Base-by-base conservation (phyloP, 208 protist species). In the Trypanosoma mega region DNA sequence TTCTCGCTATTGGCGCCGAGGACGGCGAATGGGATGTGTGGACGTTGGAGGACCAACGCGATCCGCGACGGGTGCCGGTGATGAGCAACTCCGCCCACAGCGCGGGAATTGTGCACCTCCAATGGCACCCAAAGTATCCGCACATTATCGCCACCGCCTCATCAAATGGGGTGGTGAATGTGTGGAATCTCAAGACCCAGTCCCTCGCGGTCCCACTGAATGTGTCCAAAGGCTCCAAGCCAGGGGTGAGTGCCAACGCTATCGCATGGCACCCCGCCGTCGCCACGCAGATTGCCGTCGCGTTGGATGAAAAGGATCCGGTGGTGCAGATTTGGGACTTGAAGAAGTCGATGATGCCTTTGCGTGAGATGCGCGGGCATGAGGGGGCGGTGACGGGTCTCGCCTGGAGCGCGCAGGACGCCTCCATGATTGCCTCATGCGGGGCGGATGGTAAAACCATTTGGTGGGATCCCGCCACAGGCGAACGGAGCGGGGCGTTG, bases 281-380 rank as follows among this genome's bases (percentile, higher is more conserved):
- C 45, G 80, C 94, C 9, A 97, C 93, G 44, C 84, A 96, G 47
- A 71, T 99, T 20, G 79, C 95, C 7, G 92, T 97, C 18, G 97
- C 94, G 6, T 91, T 91, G 9, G 97, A 98, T 44, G 96, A 98
- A 57, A 59, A 64, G 1, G 61, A 74, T 48, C 96, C 97, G 47
- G 82, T 97, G 16, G 77, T 99, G 53, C 96, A 98, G 67, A 66
- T 98, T 41, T 99, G 98, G 98, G 97, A 99, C 73, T 72, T 99
- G 3, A 83, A 92, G 59, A 98, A 97, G 44, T 80, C 92, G 12
- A 84, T 94, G 55, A 62, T 86, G 20, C 97, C 98, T 14, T 58
- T 96, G 39, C 68, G 56, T 3, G 82, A 92, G 62, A 74, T 97
- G 53, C 50, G 43, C 23, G 79, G 82, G 5, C 96, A 99, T 66